Evolutionary conservation across 2,329 filamentous ascomycete species (phyloP).

Genomic region (Monilinia aucupariae): DNA sequence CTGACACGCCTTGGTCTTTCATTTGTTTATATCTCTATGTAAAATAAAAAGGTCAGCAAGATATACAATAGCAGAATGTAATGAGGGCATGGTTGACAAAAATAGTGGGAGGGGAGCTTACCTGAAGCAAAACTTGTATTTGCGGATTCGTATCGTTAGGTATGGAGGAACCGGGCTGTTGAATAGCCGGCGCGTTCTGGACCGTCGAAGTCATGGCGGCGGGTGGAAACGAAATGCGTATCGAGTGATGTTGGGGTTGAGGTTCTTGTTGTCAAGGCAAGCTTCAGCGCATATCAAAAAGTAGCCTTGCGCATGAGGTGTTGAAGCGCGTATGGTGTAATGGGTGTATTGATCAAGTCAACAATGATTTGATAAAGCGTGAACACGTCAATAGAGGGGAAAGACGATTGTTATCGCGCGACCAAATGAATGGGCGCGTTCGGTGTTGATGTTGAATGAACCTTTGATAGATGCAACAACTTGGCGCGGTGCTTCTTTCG

Average conservation of each 20-base stretch:
- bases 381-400: conserved; percentile 16
- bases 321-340: conserved; percentile 18
- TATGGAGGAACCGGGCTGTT: conserved; percentile 58
- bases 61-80: background rate
- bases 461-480: conserved; percentile 31
- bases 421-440: conserved; percentile 29
- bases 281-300: conserved; percentile 34
- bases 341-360: conserved; percentile 23
- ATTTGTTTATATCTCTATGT: conserved; percentile 79
- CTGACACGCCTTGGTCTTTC: conserved; percentile 76
- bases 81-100: conserved; percentile 14
- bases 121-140: conserved; percentile 66
- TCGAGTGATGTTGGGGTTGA: conserved; percentile 13
- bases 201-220: conserved; percentile 68
- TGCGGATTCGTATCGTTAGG: conserved; percentile 57
- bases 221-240: conserved; percentile 9
- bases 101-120: conserved; percentile 20
- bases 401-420: conserved; percentile 26
- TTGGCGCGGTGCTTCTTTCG: conserved; percentile 32
- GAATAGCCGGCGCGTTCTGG: conserved; percentile 64
- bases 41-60: conserved; percentile 20
- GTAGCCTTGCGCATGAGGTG: conserved; percentile 35
- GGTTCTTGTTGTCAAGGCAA: conserved; percentile 23
- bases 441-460: conserved; percentile 30
- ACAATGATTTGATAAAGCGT: conserved; percentile 8